Evolutionary conservation across 768 basidiomycete species (phyloP).

Genomic region (Amanita rimosa): DNA sequence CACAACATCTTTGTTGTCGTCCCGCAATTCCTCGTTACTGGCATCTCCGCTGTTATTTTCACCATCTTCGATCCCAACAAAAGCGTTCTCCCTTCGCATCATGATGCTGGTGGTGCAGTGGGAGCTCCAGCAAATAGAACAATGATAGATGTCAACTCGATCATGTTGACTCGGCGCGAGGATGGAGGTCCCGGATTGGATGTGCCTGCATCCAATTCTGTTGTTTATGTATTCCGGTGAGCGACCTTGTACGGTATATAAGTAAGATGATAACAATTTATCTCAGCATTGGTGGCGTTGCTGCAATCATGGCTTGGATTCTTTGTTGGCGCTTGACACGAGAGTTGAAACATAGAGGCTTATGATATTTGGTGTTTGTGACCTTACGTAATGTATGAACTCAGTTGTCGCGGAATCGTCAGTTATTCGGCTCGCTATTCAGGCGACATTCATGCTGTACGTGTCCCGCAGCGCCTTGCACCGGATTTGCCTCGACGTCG

Average conservation of each 20-base stretch:
- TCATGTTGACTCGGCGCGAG: neutral
- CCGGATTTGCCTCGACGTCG: neutral
- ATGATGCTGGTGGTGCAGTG: conserved; percentile 6
- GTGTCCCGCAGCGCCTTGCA: too few species aligned
- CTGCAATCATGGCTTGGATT: conserved; percentile 18
- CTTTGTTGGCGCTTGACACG: conserved; percentile 19
- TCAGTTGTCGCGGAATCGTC: too few species aligned
- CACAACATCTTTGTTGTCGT: conserved; percentile 92
- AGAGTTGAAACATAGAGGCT: conserved; percentile 15
- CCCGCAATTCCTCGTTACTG: conserved; percentile 90
- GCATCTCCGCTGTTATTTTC: conserved; percentile 76
- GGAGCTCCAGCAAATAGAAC: conserved; percentile 8
- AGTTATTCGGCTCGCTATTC: too few species aligned
- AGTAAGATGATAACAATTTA: neutral
- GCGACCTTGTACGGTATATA: conserved; percentile 1
- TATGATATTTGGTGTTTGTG: neutral
- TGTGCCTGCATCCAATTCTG: conserved; percentile 38
- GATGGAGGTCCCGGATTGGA: neutral
- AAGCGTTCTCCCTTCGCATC: conserved; percentile 26
- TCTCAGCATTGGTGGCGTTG: conserved; percentile 34
- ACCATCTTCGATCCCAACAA: conserved; percentile 68
- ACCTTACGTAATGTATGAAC: neutral
- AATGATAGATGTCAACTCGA: neutral
- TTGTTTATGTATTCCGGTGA: conserved; percentile 73
- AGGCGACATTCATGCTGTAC: neutral